Evolutionary conservation across 2,329 filamentous ascomycete genomes (phyloP), one percentile per base, ranked within the genome.

Genomic region (Zymoseptoria crescenta): DNA sequence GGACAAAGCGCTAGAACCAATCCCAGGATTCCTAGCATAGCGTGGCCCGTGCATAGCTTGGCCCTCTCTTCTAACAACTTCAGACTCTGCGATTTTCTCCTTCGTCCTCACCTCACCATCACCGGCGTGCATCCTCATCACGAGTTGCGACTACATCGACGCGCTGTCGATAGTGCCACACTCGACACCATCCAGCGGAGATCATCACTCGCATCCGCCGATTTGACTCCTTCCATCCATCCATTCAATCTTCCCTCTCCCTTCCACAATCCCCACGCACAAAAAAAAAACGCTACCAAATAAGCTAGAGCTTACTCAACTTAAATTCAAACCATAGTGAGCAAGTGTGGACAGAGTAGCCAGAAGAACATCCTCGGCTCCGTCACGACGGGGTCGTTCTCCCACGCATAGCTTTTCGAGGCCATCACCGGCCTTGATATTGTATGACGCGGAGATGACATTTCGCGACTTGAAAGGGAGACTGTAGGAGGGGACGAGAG

Each of bases 341-440:
- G 45, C 52, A 60, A 62, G 68, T 69, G 69, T 71, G 67, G 69
- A 71, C 67, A 69, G 64, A 68, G 62, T 67, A 65, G 67, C 67
- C 52, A 70, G 62, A 67, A 52, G 58, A 69, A 60, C 56, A 52
- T 28, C 49, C 58, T 59, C 57, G 62, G 58, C 56, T 20, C 59
- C 52, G 57, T 64, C 52, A 56, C 56, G 60, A 61, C 55, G 53
- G 53, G 50, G 59, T 59, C 62, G 61, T 52, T 58, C 61, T 62
- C 54, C 59, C 51, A 60, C 56, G 57, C 60, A 58, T 59, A 62
- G 61, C 59, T 62, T 57, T 62, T 62, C 59, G 27, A 57, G 64
- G 62, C 57, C 56, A 52, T 55, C 55, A 55, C 49, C 35, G 59
- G 62, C 64, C 49, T 58, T 61, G 61, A 56, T 55, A 51, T 55